Percentiles rank a stretch among this genome's conserved stretches.
phyloP scores from a whole-genome alignment of 768 basidiomycete genomes.

The Hygrophorus pudorinus region DNA sequence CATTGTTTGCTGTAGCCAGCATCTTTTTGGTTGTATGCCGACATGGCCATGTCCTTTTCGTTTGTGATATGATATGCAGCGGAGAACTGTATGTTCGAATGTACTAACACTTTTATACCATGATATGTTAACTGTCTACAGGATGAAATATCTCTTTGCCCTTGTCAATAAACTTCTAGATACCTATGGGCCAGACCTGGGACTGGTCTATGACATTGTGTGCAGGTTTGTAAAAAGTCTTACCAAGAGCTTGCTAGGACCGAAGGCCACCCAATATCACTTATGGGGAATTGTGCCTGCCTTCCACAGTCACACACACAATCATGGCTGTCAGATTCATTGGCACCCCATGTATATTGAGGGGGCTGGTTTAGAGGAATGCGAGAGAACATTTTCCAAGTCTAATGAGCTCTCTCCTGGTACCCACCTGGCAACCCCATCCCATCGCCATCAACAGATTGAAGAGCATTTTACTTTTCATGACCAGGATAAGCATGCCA shows the following conservation, averaged over 20 bases:
- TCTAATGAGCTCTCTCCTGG: slow-evolving; percentile 18
- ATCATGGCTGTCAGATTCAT: slow-evolving; percentile 4
- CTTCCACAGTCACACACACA: slow-evolving; percentile 17
- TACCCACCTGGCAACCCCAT: slow-evolving; percentile 11
- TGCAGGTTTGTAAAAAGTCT: slow-evolving; percentile 13
- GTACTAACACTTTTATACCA: background rate
- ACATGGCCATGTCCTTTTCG: slow-evolving; percentile 21
- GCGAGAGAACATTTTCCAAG: slow-evolving; percentile 17
- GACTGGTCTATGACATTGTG: slow-evolving; percentile 18
- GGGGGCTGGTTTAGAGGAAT: slow-evolving; percentile 20
- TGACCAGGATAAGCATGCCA: slow-evolving; percentile 14
- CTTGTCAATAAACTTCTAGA: slow-evolving; percentile 15
- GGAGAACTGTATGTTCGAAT: slow-evolving; percentile 24
- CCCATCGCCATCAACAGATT: slow-evolving; percentile 17
- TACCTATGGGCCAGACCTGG: slow-evolving; percentile 11
- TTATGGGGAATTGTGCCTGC: slow-evolving; percentile 4
- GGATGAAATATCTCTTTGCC: slow-evolving; percentile 20
- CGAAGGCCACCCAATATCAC: background rate
- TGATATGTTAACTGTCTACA: slow-evolving; percentile 6
- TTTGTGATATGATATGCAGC: slow-evolving; percentile 24
- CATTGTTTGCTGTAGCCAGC: slow-evolving; percentile 25
- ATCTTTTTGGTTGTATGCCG: slow-evolving; percentile 25
- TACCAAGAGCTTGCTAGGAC: slow-evolving; percentile 6
- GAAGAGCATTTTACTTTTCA: slow-evolving; percentile 13
- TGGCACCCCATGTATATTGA: slow-evolving; percentile 13